Base-by-base conservation (phyloP, 2,329 filamentous ascomycete species). In the Paracorniculantispora psalliotae region DNA sequence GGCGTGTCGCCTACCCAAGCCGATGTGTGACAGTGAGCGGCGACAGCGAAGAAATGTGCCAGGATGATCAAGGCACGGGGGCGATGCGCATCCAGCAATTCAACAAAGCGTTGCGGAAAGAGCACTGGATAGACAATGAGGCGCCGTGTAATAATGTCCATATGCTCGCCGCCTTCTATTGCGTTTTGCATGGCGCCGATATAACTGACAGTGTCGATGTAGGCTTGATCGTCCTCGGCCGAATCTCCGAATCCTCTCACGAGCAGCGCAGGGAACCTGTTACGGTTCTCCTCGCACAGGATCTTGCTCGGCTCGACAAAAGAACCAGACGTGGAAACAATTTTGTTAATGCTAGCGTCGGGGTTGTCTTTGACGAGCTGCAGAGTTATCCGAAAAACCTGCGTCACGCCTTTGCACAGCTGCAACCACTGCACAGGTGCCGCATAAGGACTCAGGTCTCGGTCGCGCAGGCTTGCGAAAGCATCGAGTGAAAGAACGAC, bases 371-470 rank as follows among this genome's bases (percentile, higher is more conserved):
- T 52, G 17, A 67, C 35, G 3, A 66, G 52, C 13, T 47, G 26
- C 25, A 62, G 41, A 1, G 62, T 60, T 1, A 57, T 50, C 21
- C 61, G 47, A 39, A 65, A 65, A 15, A 66, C 63, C 9, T 62
- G 61, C 10, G 61, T 62, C 30, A 67, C 63, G 28, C 63, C 63
- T 15, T 64, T 63, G 19, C 62, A 64, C n/a, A 67, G 59, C 10
- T 65, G 59, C 2, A 69, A 61, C 66, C 66, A 68, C 30, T 65
- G 64, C 21, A 61, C 56, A 9, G 66, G 67, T 1, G 67, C 62
- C 15, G 64, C 57, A 49, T 68, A 69, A 0, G 62, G 63, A 15
- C 60, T 39, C n/a, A 66, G 44, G n/a, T 54, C 46, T 0, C 64
- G 63, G 4, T 63, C 59, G 4, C 62, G 62, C 39, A 67, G 46